phyloP scores from a whole-genome alignment of 2,329 filamentous ascomycete genomes.

The Penicillium polonicum region DNA sequence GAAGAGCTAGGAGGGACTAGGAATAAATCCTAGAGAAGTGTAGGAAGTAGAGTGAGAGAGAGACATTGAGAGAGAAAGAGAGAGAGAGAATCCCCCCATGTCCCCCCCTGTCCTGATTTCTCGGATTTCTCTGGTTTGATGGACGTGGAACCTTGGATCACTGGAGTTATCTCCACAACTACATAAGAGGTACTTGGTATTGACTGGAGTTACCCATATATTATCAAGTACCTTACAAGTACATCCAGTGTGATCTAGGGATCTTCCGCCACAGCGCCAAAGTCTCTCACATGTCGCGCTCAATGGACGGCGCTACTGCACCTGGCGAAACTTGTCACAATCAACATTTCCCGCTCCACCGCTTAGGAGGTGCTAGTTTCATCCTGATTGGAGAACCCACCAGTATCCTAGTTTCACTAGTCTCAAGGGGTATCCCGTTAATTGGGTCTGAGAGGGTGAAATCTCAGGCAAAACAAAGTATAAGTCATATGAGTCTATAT shows the following conservation, averaged over 20 bases:
- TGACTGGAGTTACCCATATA: not conserved
- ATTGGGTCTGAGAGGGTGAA: not conserved
- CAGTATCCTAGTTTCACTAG: slow-evolving; percentile 16
- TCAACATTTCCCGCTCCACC: slow-evolving; percentile 15
- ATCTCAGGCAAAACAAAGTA: slow-evolving; percentile 2
- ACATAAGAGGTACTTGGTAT: not conserved
- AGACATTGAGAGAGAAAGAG: too few species aligned
- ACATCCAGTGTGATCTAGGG: not conserved
- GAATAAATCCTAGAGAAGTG: not conserved
- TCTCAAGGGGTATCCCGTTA: not conserved
- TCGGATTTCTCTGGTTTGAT: slow-evolving; percentile 11
- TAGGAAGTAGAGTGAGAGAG: not conserved
- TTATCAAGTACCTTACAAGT: not conserved
- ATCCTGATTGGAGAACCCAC: slow-evolving; percentile 7
- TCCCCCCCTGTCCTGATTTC: slow-evolving; percentile 1
- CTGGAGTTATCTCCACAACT: slow-evolving; percentile 2
- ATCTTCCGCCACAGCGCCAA: slow-evolving; percentile 24
- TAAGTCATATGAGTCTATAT: not conserved
- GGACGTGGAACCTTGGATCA: slow-evolving; percentile 12
- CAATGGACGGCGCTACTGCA: slow-evolving; percentile 20
- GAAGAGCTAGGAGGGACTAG: not conserved
- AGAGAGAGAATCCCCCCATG: too few species aligned
- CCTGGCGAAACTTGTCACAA: slow-evolving; percentile 24
- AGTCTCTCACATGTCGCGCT: slow-evolving; percentile 7
- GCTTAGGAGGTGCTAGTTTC: not conserved